Conservation (phyloP, 2,329 filamentous ascomycete genomes). For the Chrysosporium queenslandicum region DNA sequence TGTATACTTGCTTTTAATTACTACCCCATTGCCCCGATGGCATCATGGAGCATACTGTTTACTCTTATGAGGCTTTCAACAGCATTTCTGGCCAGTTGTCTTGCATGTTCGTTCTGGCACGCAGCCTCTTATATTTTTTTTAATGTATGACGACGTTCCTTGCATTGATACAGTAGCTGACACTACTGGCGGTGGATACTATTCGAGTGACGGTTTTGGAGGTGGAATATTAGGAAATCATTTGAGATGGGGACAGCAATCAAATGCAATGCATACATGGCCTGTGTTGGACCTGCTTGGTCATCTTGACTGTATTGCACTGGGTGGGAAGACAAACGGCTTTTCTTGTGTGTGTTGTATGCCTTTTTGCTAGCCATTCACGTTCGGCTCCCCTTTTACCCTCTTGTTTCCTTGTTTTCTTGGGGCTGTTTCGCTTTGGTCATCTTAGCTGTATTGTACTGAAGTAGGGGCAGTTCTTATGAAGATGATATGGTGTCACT, state of each 20-base stretch:
- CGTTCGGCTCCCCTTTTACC: conserved; percentile 29
- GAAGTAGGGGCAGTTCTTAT: conserved; percentile 3
- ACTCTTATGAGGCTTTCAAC: conserved; percentile 6
- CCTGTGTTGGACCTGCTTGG: conserved; percentile 18
- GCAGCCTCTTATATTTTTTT: neutral
- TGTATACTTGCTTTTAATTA: neutral
- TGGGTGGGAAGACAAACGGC: conserved; percentile 15
- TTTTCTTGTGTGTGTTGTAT: neutral
- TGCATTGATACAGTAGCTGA: neutral
- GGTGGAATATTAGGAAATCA: neutral
- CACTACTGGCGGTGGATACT: neutral
- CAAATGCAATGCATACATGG: neutral
- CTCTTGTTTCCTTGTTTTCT: conserved; percentile 2
- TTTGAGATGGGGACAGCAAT: neutral
- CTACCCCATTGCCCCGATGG: conserved; percentile 3
- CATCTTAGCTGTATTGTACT: conserved; percentile 19
- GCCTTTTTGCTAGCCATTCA: no score
- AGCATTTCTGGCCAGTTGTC: conserved; percentile 11
- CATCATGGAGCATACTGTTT: conserved; percentile 7
- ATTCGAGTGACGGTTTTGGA: neutral
- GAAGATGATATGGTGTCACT: neutral
- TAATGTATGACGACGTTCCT: conserved; percentile 5
- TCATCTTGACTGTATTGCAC: conserved; percentile 32
- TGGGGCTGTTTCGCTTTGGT: conserved; percentile 10
- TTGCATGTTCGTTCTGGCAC: conserved; percentile 1